Base-by-base conservation (phyloP, 768 basidiomycete genomes). In the Galerina marginata region DNA sequence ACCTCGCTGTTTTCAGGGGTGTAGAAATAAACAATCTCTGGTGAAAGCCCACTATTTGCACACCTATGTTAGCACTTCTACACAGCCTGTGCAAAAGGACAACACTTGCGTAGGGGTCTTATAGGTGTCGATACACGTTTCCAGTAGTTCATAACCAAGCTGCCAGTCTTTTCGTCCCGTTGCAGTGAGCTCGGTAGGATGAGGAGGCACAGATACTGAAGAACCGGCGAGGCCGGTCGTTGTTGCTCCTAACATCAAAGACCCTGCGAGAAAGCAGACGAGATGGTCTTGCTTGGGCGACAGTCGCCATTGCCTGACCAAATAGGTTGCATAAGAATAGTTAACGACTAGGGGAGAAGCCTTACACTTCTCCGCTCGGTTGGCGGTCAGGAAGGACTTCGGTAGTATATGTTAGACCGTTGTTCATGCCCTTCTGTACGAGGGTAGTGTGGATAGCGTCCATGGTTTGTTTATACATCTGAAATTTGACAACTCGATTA, bases 261-360 rank as follows among this genome's bases (percentile, higher is more conserved):
- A 91, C 1, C 95, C 96, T 45, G 89, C 94, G 44, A 99, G 79
- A 86, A 97, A 99, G 75, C 96, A 98, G 2, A 92, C 95, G 20
- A 98, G 86, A 71, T 98, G 96, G 70, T 99, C 96, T 77, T 99
- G 96, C 71, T 97, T 96, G 9, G 90, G 91, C 15, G 80, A 78
- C 26, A 90, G 74, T 16, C 82, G 81, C 92, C 91, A 95, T 46
- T 76, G 73, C 14, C 93, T 92, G 26, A 16, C 12, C 5, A 23
- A 12, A 23, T 15, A 37, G 33, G n/a, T 40, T 38, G 53, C 43
- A 48, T 47, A 54, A 46, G 14, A 25, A 52, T 9, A 47, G 54
- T 58, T 12, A 23, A 5, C 45, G 16, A 47, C 16, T 14, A 23
- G 47, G 39, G 23, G 37, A 39, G 25, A 29, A 57, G 45, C 53